Evolutionary conservation across 352 stramenopile genomes (phyloP).

Genomic region (Phytopythium vexans): DNA sequence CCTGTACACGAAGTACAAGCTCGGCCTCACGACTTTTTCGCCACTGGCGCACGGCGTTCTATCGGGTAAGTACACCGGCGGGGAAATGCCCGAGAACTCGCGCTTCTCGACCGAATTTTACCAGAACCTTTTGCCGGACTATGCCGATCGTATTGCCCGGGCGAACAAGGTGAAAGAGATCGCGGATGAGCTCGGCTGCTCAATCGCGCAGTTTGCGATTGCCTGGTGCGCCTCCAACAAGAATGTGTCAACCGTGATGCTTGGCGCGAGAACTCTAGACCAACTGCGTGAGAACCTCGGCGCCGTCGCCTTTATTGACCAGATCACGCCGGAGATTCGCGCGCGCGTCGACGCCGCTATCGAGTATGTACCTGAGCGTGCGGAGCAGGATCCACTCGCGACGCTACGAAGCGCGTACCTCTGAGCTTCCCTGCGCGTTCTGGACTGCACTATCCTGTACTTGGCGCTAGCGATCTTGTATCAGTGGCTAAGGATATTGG

Average conservation of each 20-base stretch:
- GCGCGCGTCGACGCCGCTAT: too few relatives aligned
- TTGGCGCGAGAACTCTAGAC: constrained; percentile 32
- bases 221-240: constrained; percentile 39
- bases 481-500: too few relatives aligned
- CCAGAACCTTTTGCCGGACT: constrained; percentile 27
- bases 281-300: constrained; percentile 61
- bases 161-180: constrained; percentile 33
- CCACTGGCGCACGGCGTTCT: constrained; percentile 40
- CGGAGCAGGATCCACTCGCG: too few relatives aligned
- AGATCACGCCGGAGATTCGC: constrained; percentile 49
- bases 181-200: constrained; percentile 23
- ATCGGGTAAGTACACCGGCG: constrained; percentile 47
- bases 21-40: constrained; percentile 51
- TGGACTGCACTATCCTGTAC: too few relatives aligned
- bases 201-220: constrained; percentile 10
- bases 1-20: constrained; percentile 53
- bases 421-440: too few relatives aligned
- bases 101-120: constrained; percentile 30
- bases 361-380: too few relatives aligned
- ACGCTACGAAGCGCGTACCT: too few relatives aligned
- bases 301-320: constrained; percentile 34
- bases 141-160: constrained; percentile 20
- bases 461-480: too few relatives aligned
- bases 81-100: constrained; percentile 21
- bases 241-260: constrained; percentile 43